Evolutionary conservation across 139 green algal genomes (phyloP), one percentile per base, ranked within the genome.

Genomic region (Chlorella ohadii): DNA sequence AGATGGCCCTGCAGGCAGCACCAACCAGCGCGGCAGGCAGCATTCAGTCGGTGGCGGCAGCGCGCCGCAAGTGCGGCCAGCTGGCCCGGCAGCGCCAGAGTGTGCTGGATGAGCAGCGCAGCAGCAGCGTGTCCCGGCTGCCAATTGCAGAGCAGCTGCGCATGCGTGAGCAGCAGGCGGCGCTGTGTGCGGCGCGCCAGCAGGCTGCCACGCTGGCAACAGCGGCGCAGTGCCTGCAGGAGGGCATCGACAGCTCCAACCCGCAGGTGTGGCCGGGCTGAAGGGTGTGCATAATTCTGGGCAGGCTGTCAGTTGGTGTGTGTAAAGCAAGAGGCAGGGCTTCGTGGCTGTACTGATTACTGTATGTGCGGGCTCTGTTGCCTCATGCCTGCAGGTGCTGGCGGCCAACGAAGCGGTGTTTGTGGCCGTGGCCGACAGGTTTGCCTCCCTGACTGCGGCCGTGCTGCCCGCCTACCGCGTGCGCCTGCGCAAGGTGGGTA

Each of bases 401-500:
- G 44, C 72, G 1, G 47, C 72, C 72, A 51, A 79, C 47, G 72
- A 65, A n/a, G 44, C 72, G 6, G 72, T 79, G 22, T 79, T 79
- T 51, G 28, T 47, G 16, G 27, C 47, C 15, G 38, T 79, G 23
- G 72, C 72, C 19, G 44, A 51, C 47, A 65, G 47, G 22, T 79
- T 79, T 47, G 72, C 72, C 47, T 79, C 72, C 3, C 72, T 79
- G 13, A 65, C 47, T 20, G n/a, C 44, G 5, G 72, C 47, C 1
- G 72, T 79, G 72, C 47, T 79, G 47, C 72, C 72, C 3, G 47
- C 72, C n/a, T 79, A 79, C 47, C 47, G 47, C 6, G 44, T 79
- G 72, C 72, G 72, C 17, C 47, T 79, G 72, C 47, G n/a, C 47
- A 79, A 66, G 72, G 47, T 64, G 44, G n/a, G n/a, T n/a, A n/a